phyloP scores from a whole-genome alignment of 73 alveolate species.

The Symbiodinium natans region DNA sequence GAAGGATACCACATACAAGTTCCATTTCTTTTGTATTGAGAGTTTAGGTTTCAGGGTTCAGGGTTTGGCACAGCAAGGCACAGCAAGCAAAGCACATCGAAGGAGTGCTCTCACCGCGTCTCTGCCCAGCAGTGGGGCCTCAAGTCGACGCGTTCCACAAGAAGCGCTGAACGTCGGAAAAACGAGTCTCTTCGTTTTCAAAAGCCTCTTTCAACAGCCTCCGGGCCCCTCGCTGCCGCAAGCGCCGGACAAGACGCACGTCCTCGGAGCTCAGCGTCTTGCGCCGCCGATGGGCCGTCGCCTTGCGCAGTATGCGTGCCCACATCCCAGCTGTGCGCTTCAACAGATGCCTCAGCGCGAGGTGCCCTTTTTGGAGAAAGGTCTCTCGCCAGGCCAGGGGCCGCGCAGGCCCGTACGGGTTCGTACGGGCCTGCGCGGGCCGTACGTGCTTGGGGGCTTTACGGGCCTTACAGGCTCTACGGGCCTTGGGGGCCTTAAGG shows the following conservation, averaged over 20 bases:
- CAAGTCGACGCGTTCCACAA: background rate
- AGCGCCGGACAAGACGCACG: slow-evolving; percentile 78
- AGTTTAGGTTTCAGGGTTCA: background rate
- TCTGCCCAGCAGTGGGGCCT: slow-evolving; percentile 90
- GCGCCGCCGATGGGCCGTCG: slow-evolving; percentile 82
- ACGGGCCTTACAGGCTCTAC: too few relatives aligned
- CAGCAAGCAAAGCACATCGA: background rate
- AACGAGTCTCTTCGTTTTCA: too few relatives aligned
- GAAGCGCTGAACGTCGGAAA: background rate
- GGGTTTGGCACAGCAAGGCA: background rate
- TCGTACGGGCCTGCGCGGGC: too few relatives aligned
- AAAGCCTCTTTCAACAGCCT: too few relatives aligned
- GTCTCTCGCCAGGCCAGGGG: too few relatives aligned
- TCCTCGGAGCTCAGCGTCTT: slow-evolving; percentile 68
- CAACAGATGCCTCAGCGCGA: background rate
- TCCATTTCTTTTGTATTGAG: too few relatives aligned
- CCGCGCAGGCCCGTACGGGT: too few relatives aligned
- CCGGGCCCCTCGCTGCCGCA: slow-evolving; percentile 48
- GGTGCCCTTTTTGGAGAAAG: too few relatives aligned
- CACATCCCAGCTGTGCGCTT: background rate
- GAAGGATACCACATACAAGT: too few relatives aligned
- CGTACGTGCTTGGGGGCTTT: too few relatives aligned
- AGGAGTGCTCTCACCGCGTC: slow-evolving; percentile 30
- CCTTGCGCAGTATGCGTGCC: background rate
- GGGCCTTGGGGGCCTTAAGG: too few relatives aligned